Conservation (phyloP, 257 asterid species). For the Solanum medicagineum region DNA sequence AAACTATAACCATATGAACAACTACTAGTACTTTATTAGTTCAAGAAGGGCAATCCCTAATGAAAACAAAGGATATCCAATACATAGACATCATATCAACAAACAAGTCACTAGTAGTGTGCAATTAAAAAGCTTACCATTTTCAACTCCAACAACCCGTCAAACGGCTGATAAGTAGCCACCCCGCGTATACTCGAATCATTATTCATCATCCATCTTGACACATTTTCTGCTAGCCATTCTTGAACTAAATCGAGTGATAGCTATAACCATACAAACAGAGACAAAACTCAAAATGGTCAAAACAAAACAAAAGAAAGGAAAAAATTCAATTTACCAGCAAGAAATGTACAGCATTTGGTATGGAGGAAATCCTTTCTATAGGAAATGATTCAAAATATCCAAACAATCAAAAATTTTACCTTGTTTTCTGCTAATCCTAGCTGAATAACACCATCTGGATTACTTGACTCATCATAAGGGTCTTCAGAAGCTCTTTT, state of each 20-base stretch:
- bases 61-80: not conserved
- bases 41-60: not conserved
- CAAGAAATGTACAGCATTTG: not conserved
- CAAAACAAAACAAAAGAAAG: not conserved
- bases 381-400: not conserved
- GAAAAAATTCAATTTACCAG: not conserved
- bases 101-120: not conserved
- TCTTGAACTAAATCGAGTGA: slow-evolving; percentile 44
- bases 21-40: not conserved
- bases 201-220: slow-evolving; percentile 17
- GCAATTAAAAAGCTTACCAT: slow-evolving; percentile 17
- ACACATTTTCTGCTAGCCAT: slow-evolving; percentile 35
- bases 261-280: slow-evolving; percentile 17
- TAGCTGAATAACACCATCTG: slow-evolving; percentile 51
- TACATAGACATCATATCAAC: not conserved
- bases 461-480: slow-evolving; percentile 30
- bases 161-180: slow-evolving; percentile 50
- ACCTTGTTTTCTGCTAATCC: slow-evolving; percentile 48
- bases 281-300: not conserved
- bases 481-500: slow-evolving; percentile 36
- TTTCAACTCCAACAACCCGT: slow-evolving; percentile 52
- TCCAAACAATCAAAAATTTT: not conserved
- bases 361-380: not conserved
- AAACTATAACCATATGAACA: not conserved
- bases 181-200: slow-evolving; percentile 22